Evolutionary conservation across 2,329 filamentous ascomycete genomes (phyloP).

Genomic region (Phoma sp.): DNA sequence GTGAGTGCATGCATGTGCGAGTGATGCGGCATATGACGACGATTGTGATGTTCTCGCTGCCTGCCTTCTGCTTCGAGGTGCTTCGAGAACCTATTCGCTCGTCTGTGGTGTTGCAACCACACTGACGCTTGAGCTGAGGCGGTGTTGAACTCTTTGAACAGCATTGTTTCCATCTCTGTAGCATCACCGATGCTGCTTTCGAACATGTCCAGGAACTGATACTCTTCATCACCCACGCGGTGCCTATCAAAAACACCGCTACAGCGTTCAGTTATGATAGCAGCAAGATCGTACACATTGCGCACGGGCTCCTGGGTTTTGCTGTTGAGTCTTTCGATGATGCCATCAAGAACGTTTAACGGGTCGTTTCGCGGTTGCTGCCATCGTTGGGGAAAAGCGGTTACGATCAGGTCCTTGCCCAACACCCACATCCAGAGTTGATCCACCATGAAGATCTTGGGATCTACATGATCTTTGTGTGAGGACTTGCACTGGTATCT

Average conservation of each 20-base stretch:
- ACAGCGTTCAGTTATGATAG: slow-evolving; percentile 67
- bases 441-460: slow-evolving; percentile 73
- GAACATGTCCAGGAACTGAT: slow-evolving; percentile 73
- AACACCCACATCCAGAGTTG: slow-evolving; percentile 73
- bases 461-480: slow-evolving; percentile 51
- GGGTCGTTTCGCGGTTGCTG: slow-evolving; percentile 68
- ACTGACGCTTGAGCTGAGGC: slow-evolving; percentile 65
- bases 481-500: slow-evolving; percentile 59
- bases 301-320: slow-evolving; percentile 67
- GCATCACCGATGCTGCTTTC: slow-evolving; percentile 66
- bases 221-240: slow-evolving; percentile 64
- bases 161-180: slow-evolving; percentile 60
- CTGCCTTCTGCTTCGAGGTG: slow-evolving; percentile 46
- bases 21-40: slow-evolving; percentile 36
- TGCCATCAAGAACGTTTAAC: slow-evolving; percentile 67
- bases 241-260: slow-evolving; percentile 68
- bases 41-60: slow-evolving; percentile 41
- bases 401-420: slow-evolving; percentile 65
- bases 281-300: slow-evolving; percentile 69
- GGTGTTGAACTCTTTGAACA: slow-evolving; percentile 67
- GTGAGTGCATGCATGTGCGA: slow-evolving; percentile 37
- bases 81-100: slow-evolving; percentile 46
- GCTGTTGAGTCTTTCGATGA: slow-evolving; percentile 71
- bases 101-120: slow-evolving; percentile 62
- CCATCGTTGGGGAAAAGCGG: slow-evolving; percentile 66